phyloP scores from a whole-genome alignment of 805 yeast species.

The Wilhelminamyces savonicus region DNA sequence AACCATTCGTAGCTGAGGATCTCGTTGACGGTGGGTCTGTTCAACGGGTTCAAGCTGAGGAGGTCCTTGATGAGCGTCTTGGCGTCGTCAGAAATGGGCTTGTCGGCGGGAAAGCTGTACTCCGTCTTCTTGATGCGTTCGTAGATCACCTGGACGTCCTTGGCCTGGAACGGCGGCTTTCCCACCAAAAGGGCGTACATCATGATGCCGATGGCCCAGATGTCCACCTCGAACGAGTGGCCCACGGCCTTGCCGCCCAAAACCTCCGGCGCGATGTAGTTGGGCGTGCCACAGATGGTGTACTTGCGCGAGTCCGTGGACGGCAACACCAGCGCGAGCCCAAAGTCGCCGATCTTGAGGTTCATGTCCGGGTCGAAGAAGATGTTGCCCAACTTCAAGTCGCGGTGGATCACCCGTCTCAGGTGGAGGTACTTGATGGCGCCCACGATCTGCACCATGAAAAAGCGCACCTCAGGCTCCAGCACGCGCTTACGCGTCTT shows the following conservation, averaged over 20 bases:
- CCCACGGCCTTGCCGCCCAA: slow-evolving; percentile 82
- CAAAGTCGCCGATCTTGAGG: slow-evolving; percentile 95
- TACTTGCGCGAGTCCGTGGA: slow-evolving; percentile 65
- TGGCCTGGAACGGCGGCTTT: slow-evolving; percentile 96
- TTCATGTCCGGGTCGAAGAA: slow-evolving; percentile 93
- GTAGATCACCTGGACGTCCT: slow-evolving; percentile 87
- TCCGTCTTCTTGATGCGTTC: slow-evolving; percentile 84
- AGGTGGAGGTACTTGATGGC: slow-evolving; percentile 91
- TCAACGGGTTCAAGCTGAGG: slow-evolving; percentile 68
- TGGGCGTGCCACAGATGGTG: slow-evolving; percentile 98
- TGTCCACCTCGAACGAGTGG: slow-evolving; percentile 90
- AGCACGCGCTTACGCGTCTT: slow-evolving; percentile 77
- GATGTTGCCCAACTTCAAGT: slow-evolving; percentile 90
- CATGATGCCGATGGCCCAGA: slow-evolving; percentile 98
- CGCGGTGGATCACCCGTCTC: slow-evolving; percentile 91
- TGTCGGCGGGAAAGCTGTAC: slow-evolving; percentile 68
- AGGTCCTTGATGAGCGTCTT: slow-evolving; percentile 64
- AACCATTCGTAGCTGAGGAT: slow-evolving; percentile 84
- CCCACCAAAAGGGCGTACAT: slow-evolving; percentile 88
- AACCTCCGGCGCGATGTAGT: slow-evolving; percentile 97
- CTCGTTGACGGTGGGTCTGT: slow-evolving; percentile 76
- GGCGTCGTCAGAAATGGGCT: slow-evolving; percentile 67
- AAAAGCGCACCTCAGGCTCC: slow-evolving; percentile 87
- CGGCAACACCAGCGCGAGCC: slow-evolving; percentile 91
- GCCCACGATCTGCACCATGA: slow-evolving; percentile 88